These are phyloP conservation scores for Clonostachys chloroleuca DNA, from an alignment of 2,329 filamentous ascomycete genomes.

Conservation along the genomic window DNA sequence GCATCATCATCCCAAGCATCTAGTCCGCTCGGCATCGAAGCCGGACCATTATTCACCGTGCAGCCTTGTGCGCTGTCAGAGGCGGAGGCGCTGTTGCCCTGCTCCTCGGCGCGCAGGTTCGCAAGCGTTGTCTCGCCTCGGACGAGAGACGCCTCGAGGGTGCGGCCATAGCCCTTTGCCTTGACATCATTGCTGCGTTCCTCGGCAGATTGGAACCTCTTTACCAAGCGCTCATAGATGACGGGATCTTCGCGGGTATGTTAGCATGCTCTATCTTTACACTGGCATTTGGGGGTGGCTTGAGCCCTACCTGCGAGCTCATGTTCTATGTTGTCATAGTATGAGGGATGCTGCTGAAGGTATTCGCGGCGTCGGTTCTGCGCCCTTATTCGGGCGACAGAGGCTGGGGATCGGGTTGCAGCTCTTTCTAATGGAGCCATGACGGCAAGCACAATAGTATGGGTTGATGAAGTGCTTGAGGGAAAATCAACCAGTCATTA, in stretches of 20 bases:
- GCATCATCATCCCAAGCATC: constrained; percentile 19
- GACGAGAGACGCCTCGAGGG: constrained; percentile 72
- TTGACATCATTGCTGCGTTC: constrained; percentile 73
- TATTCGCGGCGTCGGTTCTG: constrained; percentile 79
- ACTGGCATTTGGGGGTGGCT: not conserved
- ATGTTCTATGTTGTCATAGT: constrained; percentile 56
- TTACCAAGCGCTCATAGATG: constrained; percentile 76
- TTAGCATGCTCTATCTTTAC: not conserved
- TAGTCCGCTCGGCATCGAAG: not conserved
- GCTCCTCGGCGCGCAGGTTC: constrained; percentile 22
- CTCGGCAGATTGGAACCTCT: constrained; percentile 67
- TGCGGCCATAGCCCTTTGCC: constrained; percentile 71
- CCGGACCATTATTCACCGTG: not conserved
- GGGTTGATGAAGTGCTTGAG: too few relatives aligned
- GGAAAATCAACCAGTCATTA: too few relatives aligned
- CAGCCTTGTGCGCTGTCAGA: not conserved
- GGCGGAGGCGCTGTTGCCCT: constrained; percentile 42
- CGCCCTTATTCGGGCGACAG: constrained; percentile 43
- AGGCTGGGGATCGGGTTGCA: constrained; percentile 22
- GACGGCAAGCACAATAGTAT: too few relatives aligned
- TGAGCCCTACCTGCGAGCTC: constrained; percentile 43
- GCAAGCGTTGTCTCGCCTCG: constrained; percentile 74
- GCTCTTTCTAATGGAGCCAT: too few relatives aligned
- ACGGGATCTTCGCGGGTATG: constrained; percentile 56
- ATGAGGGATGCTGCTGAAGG: constrained; percentile 66